Conservation (phyloP, 176 grass and related monocot genomes). For the Coix lacrymajobi region DNA sequence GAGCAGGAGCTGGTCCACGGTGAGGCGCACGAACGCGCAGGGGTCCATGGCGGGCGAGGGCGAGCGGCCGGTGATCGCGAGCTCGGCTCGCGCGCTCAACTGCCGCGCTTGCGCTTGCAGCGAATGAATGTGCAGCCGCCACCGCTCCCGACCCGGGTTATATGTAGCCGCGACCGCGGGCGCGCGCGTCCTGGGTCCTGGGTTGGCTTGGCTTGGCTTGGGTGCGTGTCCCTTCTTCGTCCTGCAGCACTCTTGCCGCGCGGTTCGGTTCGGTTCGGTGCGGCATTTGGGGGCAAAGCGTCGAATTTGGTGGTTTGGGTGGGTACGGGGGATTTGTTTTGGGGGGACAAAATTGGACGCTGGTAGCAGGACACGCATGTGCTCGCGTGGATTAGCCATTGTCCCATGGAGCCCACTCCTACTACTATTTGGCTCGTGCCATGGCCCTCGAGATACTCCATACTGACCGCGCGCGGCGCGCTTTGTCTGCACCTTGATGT, state of each 20-base stretch:
- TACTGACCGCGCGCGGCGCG: not conserved
- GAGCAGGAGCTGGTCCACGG: slow-evolving; percentile 71
- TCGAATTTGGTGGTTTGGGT: not conserved
- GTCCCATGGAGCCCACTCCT: not conserved
- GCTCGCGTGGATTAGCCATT: not conserved
- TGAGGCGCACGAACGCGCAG: slow-evolving; percentile 83
- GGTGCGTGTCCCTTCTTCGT: not conserved
- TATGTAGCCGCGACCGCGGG: slow-evolving; percentile 16
- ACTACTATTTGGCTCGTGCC: not conserved
- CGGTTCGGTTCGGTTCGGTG: not conserved
- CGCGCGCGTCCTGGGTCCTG: not conserved
- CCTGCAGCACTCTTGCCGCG: not conserved
- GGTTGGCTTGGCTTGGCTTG: not conserved
- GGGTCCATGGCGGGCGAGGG: slow-evolving; percentile 53
- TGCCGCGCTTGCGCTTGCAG: not conserved
- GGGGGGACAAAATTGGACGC: slow-evolving; percentile 10
- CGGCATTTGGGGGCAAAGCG: not conserved
- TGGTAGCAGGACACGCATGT: slow-evolving; percentile 15
- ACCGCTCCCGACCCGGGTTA: slow-evolving; percentile 2
- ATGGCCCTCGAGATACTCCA: not conserved
- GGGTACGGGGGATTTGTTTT: not conserved
- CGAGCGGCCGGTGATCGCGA: not conserved
- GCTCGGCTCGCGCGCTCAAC: not conserved
- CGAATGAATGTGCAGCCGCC: not conserved
- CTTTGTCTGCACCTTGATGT: not conserved